These are phyloP conservation scores for Cystoderma amianthinum DNA, from an alignment of 768 basidiomycete genomes.

Conservation along the genomic window DNA sequence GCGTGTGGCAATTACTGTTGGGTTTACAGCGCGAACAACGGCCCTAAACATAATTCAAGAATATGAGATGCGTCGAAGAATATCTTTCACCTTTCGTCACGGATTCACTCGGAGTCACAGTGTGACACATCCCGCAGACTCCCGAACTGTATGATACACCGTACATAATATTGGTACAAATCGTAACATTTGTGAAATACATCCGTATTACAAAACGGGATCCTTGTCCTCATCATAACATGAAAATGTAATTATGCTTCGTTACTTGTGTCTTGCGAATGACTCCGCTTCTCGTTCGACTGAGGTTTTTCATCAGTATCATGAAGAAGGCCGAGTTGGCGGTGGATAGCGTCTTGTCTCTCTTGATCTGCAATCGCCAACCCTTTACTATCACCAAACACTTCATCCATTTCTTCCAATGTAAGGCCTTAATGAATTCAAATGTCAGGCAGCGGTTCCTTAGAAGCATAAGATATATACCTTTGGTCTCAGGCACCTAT, in stretches of 20 bases:
- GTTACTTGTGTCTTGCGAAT: not conserved
- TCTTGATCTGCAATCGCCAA: conserved; percentile 50
- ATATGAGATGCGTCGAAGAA: too few relatives aligned
- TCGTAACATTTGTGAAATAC: too few relatives aligned
- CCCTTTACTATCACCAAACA: conserved; percentile 55
- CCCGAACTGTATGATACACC: conserved; percentile 18
- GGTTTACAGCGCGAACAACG: conserved; percentile 39
- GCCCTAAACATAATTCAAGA: conserved; percentile 36
- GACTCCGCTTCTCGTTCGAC: not conserved
- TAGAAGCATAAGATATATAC: conserved; percentile 11
- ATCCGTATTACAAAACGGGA: too few relatives aligned
- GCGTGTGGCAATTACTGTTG: conserved; percentile 31
- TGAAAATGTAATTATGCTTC: too few relatives aligned
- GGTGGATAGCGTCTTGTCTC: conserved; percentile 42
- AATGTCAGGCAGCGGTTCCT: not conserved
- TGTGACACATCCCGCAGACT: conserved; percentile 20
- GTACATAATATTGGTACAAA: not conserved
- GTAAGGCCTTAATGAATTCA: conserved; percentile 36
- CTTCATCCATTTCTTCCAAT: conserved; percentile 75
- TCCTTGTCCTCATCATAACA: too few relatives aligned
- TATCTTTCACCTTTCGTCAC: conserved; percentile 13
- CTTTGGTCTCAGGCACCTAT: conserved; percentile 70
- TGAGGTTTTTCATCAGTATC: conserved; percentile 8
- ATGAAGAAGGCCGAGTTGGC: conserved; percentile 51
- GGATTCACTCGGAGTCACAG: conserved; percentile 10